Conservation (phyloP, 2,329 filamentous ascomycete genomes). For the Calonectria crousiana region DNA sequence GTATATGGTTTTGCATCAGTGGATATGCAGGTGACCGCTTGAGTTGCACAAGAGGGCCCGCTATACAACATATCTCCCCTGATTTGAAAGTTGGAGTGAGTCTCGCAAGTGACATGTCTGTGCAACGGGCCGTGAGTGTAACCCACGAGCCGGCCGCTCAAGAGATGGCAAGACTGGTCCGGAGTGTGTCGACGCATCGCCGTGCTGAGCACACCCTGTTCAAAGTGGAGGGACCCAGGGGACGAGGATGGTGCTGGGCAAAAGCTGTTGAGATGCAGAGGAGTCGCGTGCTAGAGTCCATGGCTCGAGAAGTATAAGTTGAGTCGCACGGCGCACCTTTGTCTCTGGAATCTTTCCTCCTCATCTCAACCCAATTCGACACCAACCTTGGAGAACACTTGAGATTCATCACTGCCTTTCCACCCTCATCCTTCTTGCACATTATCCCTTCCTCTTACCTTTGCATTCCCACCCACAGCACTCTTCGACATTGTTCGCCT, state of each 20-base stretch:
- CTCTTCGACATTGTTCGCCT: background rate
- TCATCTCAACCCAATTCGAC: conserved; percentile 1
- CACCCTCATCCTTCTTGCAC: conserved; percentile 10
- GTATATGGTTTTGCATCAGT: conserved; percentile 31
- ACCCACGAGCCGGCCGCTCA: conserved; percentile 21
- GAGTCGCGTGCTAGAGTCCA: background rate
- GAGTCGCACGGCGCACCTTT: conserved; percentile 39
- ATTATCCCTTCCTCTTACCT: conserved; percentile 18
- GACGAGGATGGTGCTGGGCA: background rate
- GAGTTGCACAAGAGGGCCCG: conserved; percentile 18
- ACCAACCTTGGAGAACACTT: background rate
- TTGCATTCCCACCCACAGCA: background rate
- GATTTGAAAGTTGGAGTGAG: conserved; percentile 25
- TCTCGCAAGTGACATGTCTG: conserved; percentile 39
- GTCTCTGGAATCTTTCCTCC: conserved; percentile 24
- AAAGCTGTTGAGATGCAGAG: background rate
- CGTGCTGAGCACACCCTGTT: conserved; percentile 21
- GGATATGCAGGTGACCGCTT: conserved; percentile 27
- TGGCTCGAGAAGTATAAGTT: conserved; percentile 35
- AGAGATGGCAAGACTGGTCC: conserved; percentile 28
- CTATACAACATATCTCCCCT: conserved; percentile 1
- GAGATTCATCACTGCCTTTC: background rate
- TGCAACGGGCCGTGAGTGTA: conserved; percentile 33
- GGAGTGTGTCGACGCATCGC: conserved; percentile 17
- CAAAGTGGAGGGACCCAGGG: conserved; percentile 26